phyloP scores from a whole-genome alignment of 176 grass and related monocot genomes.

The Musa acuminata region DNA sequence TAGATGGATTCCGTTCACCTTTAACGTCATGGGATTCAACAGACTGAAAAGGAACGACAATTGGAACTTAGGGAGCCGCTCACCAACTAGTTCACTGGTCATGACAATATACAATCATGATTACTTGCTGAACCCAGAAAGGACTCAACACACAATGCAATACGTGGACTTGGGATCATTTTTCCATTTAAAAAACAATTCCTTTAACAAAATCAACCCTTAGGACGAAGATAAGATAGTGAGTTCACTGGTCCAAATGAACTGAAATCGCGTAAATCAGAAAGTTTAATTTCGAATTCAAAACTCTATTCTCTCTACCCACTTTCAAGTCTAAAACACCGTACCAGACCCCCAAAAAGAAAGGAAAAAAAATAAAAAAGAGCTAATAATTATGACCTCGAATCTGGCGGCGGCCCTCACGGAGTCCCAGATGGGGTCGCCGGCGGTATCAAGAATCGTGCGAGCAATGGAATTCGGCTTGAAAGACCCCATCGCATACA shows the following conservation, averaged over 20 bases:
- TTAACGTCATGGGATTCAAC: not conserved
- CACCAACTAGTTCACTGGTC: not conserved
- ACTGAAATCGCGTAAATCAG: not conserved
- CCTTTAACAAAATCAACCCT: not conserved
- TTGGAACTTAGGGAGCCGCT: not conserved
- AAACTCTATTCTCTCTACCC: not conserved
- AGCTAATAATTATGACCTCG: conserved; percentile 39
- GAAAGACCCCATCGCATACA: conserved; percentile 71
- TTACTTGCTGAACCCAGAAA: not conserved
- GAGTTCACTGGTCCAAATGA: not conserved
- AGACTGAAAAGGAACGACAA: not conserved
- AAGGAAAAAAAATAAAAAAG: not conserved
- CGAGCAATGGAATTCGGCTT: conserved; percentile 37
- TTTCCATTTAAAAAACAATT: not conserved
- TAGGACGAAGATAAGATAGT: not conserved
- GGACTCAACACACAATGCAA: not conserved
- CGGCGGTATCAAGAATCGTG: conserved; percentile 42
- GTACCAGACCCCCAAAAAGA: not conserved
- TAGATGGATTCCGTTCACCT: not conserved
- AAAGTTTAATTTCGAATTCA: not conserved
- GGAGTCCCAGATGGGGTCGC: conserved; percentile 86
- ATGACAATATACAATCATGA: not conserved
- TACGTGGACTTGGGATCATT: not conserved
- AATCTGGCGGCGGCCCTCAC: conserved; percentile 66
- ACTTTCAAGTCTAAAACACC: too few species aligned